Percentiles rank a stretch among this genome's conserved stretches.
Conservation (phyloP, 2,329 filamentous ascomycete species). For the Pseudopyricularia cyperi region DNA sequence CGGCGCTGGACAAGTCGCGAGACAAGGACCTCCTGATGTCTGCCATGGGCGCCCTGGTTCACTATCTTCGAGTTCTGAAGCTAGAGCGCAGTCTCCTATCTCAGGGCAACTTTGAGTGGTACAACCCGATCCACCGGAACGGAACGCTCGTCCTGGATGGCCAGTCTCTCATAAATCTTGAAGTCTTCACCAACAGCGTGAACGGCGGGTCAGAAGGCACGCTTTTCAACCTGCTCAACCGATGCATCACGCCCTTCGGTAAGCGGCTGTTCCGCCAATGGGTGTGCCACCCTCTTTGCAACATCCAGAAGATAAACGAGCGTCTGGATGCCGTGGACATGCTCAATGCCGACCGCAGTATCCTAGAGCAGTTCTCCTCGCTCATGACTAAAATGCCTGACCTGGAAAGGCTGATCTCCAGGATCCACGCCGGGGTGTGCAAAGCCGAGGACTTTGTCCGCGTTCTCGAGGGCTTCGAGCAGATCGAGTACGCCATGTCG, state of each 20-base stretch:
- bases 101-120: constrained; percentile 81
- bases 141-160: constrained; percentile 87
- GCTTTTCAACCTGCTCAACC: constrained; percentile 79
- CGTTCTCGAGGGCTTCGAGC: constrained; percentile 91
- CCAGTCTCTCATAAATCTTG: constrained; percentile 94
- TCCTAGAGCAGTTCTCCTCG: constrained; percentile 78
- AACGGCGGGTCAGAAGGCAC: constrained; percentile 80
- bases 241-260: constrained; percentile 91
- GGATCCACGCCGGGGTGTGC: constrained; percentile 85
- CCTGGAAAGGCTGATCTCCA: constrained; percentile 83
- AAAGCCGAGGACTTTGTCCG: constrained; percentile 84
- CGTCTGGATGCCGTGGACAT: constrained; percentile 88
- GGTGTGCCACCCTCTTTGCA: constrained; percentile 90
- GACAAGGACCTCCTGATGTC: constrained; percentile 81
- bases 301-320: constrained; percentile 80
- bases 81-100: constrained; percentile 79
- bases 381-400: constrained; percentile 89
- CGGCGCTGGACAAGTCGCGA: constrained; percentile 55
- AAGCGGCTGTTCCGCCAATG: constrained; percentile 93
- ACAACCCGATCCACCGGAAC: constrained; percentile 82
- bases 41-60: constrained; percentile 74
- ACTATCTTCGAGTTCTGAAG: constrained; percentile 78
- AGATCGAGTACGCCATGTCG: constrained; percentile 88
- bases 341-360: constrained; percentile 66
- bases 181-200: constrained; percentile 86